Evolutionary conservation across 495 filamentous ascomycete genomes (phyloP).

Genomic region (Aspergillus indologenus): DNA sequence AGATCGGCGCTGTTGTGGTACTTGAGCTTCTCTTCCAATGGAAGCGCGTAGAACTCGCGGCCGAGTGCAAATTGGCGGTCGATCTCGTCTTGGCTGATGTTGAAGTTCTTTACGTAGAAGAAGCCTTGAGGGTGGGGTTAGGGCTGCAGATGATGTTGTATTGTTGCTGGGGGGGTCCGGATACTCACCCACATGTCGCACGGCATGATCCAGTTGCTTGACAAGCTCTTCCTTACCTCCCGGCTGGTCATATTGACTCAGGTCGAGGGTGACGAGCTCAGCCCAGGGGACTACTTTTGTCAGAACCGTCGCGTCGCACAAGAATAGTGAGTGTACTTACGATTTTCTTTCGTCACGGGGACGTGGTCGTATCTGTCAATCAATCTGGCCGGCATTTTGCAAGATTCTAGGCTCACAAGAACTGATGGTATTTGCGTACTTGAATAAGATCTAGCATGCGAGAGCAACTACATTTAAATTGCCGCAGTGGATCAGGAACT

Average conservation of each 20-base stretch:
- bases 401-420: neutral
- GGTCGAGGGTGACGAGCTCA: conserved; percentile 55
- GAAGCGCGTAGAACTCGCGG: conserved; percentile 52
- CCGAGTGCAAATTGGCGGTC: conserved; percentile 55
- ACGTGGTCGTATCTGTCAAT: conserved; percentile 49
- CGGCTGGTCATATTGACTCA: conserved; percentile 46
- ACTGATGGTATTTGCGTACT: too few species aligned
- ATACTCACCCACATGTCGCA: conserved; percentile 47
- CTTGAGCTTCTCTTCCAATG: conserved; percentile 53
- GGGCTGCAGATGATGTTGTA: neutral
- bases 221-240: conserved; percentile 54
- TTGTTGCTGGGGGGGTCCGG: too few species aligned
- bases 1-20: conserved; percentile 39
- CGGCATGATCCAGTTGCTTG: conserved; percentile 55
- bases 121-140: conserved; percentile 34
- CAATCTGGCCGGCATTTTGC: conserved; percentile 40
- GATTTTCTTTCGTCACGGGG: conserved; percentile 45
- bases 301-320: neutral
- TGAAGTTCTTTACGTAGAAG: conserved; percentile 56
- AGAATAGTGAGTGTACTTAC: conserved; percentile 23
- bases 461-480: too few species aligned
- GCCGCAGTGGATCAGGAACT: too few species aligned
- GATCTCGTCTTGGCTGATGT: conserved; percentile 54
- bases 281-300: conserved; percentile 47
- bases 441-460: too few species aligned